phyloP scores from a whole-genome alignment of 2,329 filamentous ascomycete species.

The Pseudonectria buxi region DNA sequence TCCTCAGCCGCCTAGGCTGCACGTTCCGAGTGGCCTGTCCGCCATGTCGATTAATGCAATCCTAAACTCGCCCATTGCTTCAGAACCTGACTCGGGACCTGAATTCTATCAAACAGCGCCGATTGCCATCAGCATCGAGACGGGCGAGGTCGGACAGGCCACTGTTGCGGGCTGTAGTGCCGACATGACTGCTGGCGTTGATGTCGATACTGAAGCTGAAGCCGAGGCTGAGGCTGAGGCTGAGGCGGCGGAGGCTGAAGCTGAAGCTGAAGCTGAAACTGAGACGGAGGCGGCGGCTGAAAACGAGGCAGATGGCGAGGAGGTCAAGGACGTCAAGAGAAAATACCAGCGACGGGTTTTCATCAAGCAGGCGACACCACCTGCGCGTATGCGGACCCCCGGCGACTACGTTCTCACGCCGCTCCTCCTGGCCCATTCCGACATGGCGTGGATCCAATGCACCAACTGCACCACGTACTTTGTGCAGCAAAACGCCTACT shows the following conservation, averaged over 20 bases:
- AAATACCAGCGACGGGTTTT: constrained; percentile 30
- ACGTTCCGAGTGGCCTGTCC: constrained; percentile 10
- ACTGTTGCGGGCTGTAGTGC: background rate
- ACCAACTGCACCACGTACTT: constrained; percentile 76
- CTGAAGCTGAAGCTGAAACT: constrained; percentile 10
- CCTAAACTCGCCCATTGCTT: constrained; percentile 21
- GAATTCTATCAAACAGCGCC: constrained; percentile 4
- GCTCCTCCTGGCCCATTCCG: constrained; percentile 65
- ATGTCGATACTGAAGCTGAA: constrained; percentile 3
- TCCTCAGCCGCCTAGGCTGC: background rate
- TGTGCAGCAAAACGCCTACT: constrained; percentile 82
- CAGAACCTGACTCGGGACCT: constrained; percentile 5
- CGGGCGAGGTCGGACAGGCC: constrained; percentile 6
- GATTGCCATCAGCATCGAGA: constrained; percentile 23
- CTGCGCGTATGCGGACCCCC: constrained; percentile 44
- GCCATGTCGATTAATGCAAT: constrained; percentile 29
- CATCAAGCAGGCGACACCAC: constrained; percentile 28
- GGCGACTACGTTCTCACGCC: constrained; percentile 81
- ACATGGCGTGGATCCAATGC: constrained; percentile 82
- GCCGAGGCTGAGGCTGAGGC: constrained; percentile 6
- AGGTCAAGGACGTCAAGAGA: constrained; percentile 18
- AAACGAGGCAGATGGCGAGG: constrained; percentile 11
- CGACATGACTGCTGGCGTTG: constrained; percentile 1
- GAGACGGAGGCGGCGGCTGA: constrained; percentile 17
- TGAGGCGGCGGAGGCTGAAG: background rate